These are phyloP conservation scores for Thelephora aurantiotincta DNA, from an alignment of 768 basidiomycete genomes.

Conservation along the genomic window DNA sequence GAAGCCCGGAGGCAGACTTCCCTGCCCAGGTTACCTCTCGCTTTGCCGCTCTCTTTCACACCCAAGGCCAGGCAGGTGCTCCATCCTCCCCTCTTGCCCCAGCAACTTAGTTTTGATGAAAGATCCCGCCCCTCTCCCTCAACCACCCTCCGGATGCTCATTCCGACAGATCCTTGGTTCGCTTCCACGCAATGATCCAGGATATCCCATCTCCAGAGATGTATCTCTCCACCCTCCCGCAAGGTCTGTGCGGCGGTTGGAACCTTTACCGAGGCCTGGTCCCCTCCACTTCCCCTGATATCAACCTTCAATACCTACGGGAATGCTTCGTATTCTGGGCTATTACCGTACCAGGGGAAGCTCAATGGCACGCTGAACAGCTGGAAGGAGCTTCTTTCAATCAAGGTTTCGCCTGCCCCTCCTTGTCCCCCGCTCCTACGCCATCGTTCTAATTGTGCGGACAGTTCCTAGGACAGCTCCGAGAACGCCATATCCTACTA, in stretches of 20 bases:
- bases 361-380: conserved; percentile 35
- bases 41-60: conserved; percentile 17
- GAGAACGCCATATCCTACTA: conserved; percentile 9
- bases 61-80: conserved; percentile 12
- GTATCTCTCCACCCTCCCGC: conserved; percentile 38
- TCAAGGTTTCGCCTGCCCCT: too few species aligned
- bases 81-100: not conserved
- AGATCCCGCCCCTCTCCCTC: conserved; percentile 48
- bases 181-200: conserved; percentile 70
- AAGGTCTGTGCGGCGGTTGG: conserved; percentile 58
- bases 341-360: conserved; percentile 57
- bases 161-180: conserved; percentile 42
- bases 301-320: conserved; percentile 38
- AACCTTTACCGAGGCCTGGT: conserved; percentile 29
- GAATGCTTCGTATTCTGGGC: conserved; percentile 62
- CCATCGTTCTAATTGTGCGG: conserved; percentile 10
- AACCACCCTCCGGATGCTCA: conserved; percentile 33
- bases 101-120: conserved; percentile 1
- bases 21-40: conserved; percentile 16
- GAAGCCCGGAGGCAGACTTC: conserved; percentile 11
- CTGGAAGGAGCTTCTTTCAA: conserved; percentile 9
- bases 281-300: conserved; percentile 14
- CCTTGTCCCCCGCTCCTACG: too few species aligned
- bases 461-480: not conserved
- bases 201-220: conserved; percentile 71